Percentiles rank a stretch among this genome's conserved stretches.
phyloP scores from a whole-genome alignment of 179 eudicot genomes.

The Nepenthes alata region DNA sequence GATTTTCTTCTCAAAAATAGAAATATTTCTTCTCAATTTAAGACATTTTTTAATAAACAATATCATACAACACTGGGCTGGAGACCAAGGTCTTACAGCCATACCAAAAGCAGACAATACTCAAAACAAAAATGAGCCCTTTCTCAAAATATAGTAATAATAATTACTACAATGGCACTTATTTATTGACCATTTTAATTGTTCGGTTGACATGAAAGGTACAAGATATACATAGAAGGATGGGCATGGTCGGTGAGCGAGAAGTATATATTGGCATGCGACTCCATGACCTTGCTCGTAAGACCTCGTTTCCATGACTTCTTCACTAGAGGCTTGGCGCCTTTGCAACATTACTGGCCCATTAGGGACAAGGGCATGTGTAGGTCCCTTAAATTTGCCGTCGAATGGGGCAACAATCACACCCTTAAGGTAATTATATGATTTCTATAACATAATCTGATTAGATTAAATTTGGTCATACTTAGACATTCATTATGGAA shows the following conservation, averaged over 20 bases:
- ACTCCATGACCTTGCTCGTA: conserved; percentile 23
- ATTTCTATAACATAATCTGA: no score
- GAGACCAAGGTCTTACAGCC: no score
- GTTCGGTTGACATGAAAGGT: conserved; percentile 10
- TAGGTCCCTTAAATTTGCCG: conserved; percentile 13
- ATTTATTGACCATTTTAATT: neutral
- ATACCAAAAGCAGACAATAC: no score
- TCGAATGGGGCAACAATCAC: conserved; percentile 15
- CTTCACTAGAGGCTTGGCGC: conserved; percentile 12
- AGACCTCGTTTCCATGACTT: conserved; percentile 28
- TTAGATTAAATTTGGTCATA: no score
- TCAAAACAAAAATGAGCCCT: no score
- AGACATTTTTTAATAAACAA: no score
- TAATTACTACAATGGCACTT: neutral
- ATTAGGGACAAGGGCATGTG: conserved; percentile 7
- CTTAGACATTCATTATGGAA: no score
- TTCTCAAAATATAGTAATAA: no score
- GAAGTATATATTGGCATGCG: conserved; percentile 36
- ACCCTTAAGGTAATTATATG: neutral
- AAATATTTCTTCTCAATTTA: no score
- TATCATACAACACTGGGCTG: no score
- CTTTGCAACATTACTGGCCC: conserved; percentile 8
- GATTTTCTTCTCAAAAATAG: no score
- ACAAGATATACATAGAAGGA: conserved; percentile 39
- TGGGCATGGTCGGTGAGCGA: conserved; percentile 38